Conservation (phyloP, 2,329 filamentous ascomycete genomes). For the Hortaea werneckii region DNA sequence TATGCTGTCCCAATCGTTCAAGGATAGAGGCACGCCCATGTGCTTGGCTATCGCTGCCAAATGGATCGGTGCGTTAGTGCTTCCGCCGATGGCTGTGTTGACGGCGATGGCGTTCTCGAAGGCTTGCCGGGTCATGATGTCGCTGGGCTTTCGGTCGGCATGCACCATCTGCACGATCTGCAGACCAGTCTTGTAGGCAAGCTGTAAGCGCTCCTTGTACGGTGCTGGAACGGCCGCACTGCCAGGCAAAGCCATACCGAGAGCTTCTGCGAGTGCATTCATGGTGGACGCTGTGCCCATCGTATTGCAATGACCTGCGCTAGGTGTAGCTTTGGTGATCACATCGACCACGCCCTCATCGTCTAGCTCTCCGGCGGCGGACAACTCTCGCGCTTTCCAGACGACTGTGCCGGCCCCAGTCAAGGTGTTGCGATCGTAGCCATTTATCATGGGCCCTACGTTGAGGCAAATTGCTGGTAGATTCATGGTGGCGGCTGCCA, state of each 20-base stretch:
- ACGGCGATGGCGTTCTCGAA: slow-evolving; percentile 48
- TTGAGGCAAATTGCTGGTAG: slow-evolving; percentile 23
- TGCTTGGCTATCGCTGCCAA: slow-evolving; percentile 46
- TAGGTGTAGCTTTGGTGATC: slow-evolving; percentile 18
- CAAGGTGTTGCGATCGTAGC: slow-evolving; percentile 13
- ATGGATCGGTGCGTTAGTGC: slow-evolving; percentile 48
- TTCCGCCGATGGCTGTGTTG: slow-evolving; percentile 47
- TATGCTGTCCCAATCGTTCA: slow-evolving; percentile 46
- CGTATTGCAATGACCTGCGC: slow-evolving; percentile 23
- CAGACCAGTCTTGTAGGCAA: slow-evolving; percentile 20
- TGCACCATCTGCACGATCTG: slow-evolving; percentile 24
- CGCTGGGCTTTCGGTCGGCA: slow-evolving; percentile 32
- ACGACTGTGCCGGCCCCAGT: slow-evolving; percentile 21
- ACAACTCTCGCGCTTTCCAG: slow-evolving; percentile 22
- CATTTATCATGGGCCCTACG: slow-evolving; percentile 24
- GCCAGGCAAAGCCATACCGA: slow-evolving; percentile 23
- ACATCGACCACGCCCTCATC: slow-evolving; percentile 19
- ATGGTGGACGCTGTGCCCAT: slow-evolving; percentile 25
- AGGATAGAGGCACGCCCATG: slow-evolving; percentile 39
- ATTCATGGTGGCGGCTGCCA: slow-evolving; percentile 23
- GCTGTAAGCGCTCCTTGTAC: slow-evolving; percentile 20
- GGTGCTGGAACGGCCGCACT: slow-evolving; percentile 21
- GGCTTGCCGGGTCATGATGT: slow-evolving; percentile 45
- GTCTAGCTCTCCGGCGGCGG: slow-evolving; percentile 19
- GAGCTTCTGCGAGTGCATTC: slow-evolving; percentile 23